A percentile compares a stretch with the other conserved stretches of the same genome.
phyloP scores from a whole-genome alignment of 352 stramenopile species.

The Phytophthora multivora region DNA sequence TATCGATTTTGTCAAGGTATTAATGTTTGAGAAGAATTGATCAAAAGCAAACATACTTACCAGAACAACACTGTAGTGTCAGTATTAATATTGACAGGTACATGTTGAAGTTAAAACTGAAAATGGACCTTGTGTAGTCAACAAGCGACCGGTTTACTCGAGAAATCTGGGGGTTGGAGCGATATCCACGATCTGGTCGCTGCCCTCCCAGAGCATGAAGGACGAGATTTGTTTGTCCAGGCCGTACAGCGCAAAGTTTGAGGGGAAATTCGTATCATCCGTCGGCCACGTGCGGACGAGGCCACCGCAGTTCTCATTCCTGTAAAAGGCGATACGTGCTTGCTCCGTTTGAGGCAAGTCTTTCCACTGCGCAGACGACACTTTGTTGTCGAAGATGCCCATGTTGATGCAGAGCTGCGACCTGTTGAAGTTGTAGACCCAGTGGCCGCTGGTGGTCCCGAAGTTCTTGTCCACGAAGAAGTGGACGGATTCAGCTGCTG shows the following conservation, averaged over 20 bases:
- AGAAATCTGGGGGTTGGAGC: not conserved
- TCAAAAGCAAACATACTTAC: no score
- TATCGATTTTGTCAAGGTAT: not conserved
- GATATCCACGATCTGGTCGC: not conserved
- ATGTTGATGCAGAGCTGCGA: slow-evolving; percentile 2
- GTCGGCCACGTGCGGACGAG: not conserved
- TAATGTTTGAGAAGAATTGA: not conserved
- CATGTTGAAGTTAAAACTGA: not conserved
- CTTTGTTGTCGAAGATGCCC: not conserved
- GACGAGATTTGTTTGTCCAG: slow-evolving; percentile 3
- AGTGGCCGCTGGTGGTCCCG: not conserved
- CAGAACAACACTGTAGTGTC: not conserved
- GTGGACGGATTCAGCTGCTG: not conserved
- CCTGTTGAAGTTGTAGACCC: slow-evolving; percentile 1
- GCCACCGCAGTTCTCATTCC: not conserved
- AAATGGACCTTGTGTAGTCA: not conserved
- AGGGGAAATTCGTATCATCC: not conserved
- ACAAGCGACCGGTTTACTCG: not conserved
- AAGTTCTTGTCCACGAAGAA: slow-evolving; percentile 4
- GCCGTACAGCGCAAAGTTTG: not conserved
- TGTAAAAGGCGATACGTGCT: not conserved
- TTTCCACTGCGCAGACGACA: not conserved
- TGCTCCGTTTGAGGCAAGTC: not conserved
- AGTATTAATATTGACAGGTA: not conserved
- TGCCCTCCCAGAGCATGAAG: slow-evolving; percentile 1